These are phyloP conservation scores for Melastoma malabathricum DNA, from an alignment of 345 rosid species.

Conservation along the genomic window DNA sequence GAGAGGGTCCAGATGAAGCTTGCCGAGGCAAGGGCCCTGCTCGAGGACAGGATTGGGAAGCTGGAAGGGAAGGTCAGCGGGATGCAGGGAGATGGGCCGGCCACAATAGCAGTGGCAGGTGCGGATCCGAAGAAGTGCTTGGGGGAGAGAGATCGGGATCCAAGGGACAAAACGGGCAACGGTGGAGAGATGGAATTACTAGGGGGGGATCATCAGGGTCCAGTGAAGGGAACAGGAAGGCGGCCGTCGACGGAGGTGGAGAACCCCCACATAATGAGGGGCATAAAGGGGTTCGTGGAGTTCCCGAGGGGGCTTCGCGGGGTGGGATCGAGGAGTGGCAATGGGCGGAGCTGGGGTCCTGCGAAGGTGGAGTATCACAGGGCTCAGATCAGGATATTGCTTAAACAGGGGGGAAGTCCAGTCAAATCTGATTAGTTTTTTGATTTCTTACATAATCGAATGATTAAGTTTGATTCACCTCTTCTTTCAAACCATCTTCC, in stretches of 20 bases:
- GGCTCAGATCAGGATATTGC: slow-evolving; percentile 65
- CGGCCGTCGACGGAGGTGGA: slow-evolving; percentile 41
- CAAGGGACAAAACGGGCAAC: background rate
- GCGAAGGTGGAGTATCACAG: slow-evolving; percentile 66
- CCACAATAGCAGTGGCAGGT: background rate
- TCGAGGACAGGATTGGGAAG: slow-evolving; percentile 55
- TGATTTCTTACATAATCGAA: slow-evolving; percentile 5
- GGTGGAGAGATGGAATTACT: slow-evolving; percentile 1
- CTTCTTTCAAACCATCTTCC: too few relatives aligned
- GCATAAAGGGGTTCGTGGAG: slow-evolving; percentile 79
- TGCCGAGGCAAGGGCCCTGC: slow-evolving; percentile 55
- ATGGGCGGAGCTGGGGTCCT: slow-evolving; percentile 54
- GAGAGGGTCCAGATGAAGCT: slow-evolving; percentile 91
- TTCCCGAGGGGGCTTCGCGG: slow-evolving; percentile 68
- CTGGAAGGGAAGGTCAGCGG: slow-evolving; percentile 14
- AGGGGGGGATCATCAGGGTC: slow-evolving; percentile 6
- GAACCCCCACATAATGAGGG: slow-evolving; percentile 78
- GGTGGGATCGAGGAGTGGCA: slow-evolving; percentile 34
- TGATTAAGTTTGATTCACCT: too few relatives aligned
- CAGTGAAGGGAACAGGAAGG: background rate
- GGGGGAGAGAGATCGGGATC: too few relatives aligned
- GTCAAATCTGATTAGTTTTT: slow-evolving; percentile 22
- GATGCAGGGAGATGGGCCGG: background rate
- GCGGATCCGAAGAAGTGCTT: too few relatives aligned
- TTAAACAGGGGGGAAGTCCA: slow-evolving; percentile 37